Evolutionary conservation across 805 yeast genomes (phyloP).

Genomic region (Metschnikowia hibisci): DNA sequence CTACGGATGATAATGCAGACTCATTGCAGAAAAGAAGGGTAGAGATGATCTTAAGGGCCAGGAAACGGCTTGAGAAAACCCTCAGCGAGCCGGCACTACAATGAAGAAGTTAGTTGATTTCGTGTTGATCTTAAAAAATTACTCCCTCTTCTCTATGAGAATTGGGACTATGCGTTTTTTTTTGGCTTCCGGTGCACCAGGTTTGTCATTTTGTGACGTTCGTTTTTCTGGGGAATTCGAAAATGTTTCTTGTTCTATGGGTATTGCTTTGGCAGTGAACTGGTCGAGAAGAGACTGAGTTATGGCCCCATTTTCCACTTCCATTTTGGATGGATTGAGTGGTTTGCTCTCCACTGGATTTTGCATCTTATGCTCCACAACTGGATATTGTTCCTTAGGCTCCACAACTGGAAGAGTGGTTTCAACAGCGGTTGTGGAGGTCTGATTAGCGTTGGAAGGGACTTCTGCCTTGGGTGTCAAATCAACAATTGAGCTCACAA

Average conservation of each 20-base stretch:
- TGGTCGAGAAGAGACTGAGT: conserved; percentile 10
- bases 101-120: background rate
- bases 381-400: too few species aligned
- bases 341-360: background rate
- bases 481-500: too few species aligned
- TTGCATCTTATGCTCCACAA: too few species aligned
- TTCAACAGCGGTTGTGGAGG: too few species aligned
- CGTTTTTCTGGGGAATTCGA: background rate
- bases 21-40: conserved; percentile 30
- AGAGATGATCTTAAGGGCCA: conserved; percentile 41
- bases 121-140: too few species aligned
- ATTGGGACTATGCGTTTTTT: conserved; percentile 38
- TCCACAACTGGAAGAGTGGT: too few species aligned
- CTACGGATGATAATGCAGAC: background rate
- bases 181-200: conserved; percentile 14
- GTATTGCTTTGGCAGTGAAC: conserved; percentile 9
- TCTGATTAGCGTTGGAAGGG: too few species aligned
- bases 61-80: conserved; percentile 45
- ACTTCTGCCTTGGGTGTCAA: too few species aligned
- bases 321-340: background rate
- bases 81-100: conserved; percentile 16
- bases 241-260: background rate
- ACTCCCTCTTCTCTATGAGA: conserved; percentile 15
- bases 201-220: background rate
- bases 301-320: background rate